Percentiles rank a stretch among this genome's conserved stretches.
Conservation (phyloP, 805 yeast species). For the Hanseniaspora hatyaiensis region DNA sequence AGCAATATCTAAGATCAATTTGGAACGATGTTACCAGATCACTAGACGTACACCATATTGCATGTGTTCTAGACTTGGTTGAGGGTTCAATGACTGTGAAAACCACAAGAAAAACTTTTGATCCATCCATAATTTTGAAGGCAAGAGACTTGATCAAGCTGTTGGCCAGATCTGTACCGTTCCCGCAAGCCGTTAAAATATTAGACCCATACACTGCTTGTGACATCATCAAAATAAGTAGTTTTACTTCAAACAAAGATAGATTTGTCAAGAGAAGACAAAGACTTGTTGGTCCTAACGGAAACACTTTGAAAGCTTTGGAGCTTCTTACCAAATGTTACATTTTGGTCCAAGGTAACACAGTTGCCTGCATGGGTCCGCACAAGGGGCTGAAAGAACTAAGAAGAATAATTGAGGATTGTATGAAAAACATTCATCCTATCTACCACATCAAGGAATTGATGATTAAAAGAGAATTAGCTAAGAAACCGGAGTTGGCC, state of each 20-base stretch:
- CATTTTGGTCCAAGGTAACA: slow-evolving; percentile 91
- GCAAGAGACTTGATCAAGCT: slow-evolving; percentile 91
- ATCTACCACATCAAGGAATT: slow-evolving; percentile 93
- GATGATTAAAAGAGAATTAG: slow-evolving; percentile 92
- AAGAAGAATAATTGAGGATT: slow-evolving; percentile 90
- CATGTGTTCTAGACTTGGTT: slow-evolving; percentile 78
- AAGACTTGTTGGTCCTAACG: slow-evolving; percentile 90
- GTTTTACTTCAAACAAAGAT: slow-evolving; percentile 77
- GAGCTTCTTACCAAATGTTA: slow-evolving; percentile 93
- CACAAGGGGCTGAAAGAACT: slow-evolving; percentile 83
- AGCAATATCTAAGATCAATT: slow-evolving; percentile 69
- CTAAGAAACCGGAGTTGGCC: slow-evolving; percentile 89
- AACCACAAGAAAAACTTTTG: slow-evolving; percentile 89
- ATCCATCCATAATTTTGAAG: slow-evolving; percentile 84
- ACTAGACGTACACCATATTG: slow-evolving; percentile 58
- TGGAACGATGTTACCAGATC: slow-evolving; percentile 91
- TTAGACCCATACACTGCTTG: slow-evolving; percentile 87
- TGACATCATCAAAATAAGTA: slow-evolving; percentile 91
- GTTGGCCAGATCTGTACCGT: slow-evolving; percentile 90
- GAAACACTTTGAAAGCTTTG: slow-evolving; percentile 89
- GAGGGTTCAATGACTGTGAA: slow-evolving; percentile 97
- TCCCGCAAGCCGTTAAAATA: slow-evolving; percentile 88
- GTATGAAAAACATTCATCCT: slow-evolving; percentile 96
- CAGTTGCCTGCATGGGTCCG: slow-evolving; percentile 95
- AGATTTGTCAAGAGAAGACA: slow-evolving; percentile 92